These are phyloP conservation scores for Escovopsis sp. DNA, from an alignment of 2,329 filamentous ascomycete species.

Conservation along the genomic window DNA sequence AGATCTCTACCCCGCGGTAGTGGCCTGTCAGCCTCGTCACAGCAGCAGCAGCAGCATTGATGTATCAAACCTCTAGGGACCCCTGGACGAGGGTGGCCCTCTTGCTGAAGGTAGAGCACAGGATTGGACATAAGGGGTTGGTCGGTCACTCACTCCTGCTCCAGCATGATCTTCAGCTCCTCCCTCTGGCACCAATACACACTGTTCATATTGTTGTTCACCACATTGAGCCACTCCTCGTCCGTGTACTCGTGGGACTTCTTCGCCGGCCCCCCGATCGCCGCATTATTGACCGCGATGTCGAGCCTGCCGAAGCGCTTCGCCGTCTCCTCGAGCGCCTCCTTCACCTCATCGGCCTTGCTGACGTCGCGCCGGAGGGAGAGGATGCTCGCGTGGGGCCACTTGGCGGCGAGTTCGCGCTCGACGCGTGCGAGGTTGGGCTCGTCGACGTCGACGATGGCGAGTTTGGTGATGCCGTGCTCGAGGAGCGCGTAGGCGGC, in stretches of 20 bases:
- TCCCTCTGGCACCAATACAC: conserved; percentile 42
- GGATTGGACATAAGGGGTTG: too few relatives aligned
- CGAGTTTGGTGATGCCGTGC: conserved; percentile 30
- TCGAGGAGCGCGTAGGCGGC: conserved; percentile 31
- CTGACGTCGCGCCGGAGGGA: conserved; percentile 30
- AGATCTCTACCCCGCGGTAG: conserved; percentile 15
- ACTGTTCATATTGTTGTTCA: conserved; percentile 38
- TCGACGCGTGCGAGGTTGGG: conserved; percentile 16
- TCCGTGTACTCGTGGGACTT: conserved; percentile 30
- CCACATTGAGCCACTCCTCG: conserved; percentile 32
- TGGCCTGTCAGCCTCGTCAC: too few relatives aligned
- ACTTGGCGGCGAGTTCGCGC: conserved; percentile 18
- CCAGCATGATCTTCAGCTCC: conserved; percentile 34
- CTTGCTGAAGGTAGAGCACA: too few relatives aligned
- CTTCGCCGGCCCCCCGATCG: conserved; percentile 26
- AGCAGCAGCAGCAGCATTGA: too few relatives aligned
- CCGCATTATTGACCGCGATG: conserved; percentile 40
- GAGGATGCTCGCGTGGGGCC: conserved; percentile 25
- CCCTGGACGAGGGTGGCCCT: too few relatives aligned
- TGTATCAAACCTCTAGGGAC: too few relatives aligned
- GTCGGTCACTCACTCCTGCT: conserved; percentile 24
- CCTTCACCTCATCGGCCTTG: conserved; percentile 25
- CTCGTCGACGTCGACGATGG: conserved; percentile 29
- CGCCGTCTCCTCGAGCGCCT: conserved; percentile 24
- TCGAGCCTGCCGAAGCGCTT: conserved; percentile 36